Base-by-base conservation (phyloP, 495 filamentous ascomycete genomes). In the Aspergillus cavernicola region DNA sequence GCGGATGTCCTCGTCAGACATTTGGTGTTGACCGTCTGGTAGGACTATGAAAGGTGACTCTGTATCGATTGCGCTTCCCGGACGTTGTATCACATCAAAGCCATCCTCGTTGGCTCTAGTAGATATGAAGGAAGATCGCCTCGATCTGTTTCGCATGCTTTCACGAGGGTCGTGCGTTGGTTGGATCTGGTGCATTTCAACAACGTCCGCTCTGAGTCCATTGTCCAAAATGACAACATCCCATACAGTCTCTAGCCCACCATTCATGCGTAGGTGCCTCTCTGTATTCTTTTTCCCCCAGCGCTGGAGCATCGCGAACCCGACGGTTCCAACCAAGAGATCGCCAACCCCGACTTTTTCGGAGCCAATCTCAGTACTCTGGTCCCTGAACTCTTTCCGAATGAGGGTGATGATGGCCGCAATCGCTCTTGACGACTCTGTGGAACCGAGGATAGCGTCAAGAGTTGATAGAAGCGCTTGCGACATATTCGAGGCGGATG, bases 371-470 rank as follows among this genome's bases (percentile, higher is more conserved):
- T 78, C 80, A 3, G 78, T 76, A 6, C 82, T 80, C 4, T 84
- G 79, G 45, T 83, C 84, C 26, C 83, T 73, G 42, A 90, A 86
- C 62, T 92, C 88, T 45, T 83, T 80, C 9, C 83, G 76, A 36
- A 90, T 84, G 22, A 92, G 71, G 1, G 84, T 83, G 50, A 90
- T 82, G 49, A 92, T 90, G 53, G 86, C 85, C 0, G 85, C 84
- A 62, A 90, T 87, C n/a, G 88, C 88, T 44, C 87, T 77, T 1
- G 86, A 89, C 3, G 86, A 87, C 63, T 92, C 88, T 5, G 88
- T 90, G 16, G 81, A 86, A 12, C 88, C 88, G 26, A 92, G 79
- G 50, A 89, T 85, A 16, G 85, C 81, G 66, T 92, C 86, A 23
- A 92, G 70, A 2, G 82, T 82, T 24, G 81, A 79, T 15, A 90